Evolutionary conservation across 1,284 basidiomycete genomes (phyloP).

Genomic region (Ceratobasidium sp.): DNA sequence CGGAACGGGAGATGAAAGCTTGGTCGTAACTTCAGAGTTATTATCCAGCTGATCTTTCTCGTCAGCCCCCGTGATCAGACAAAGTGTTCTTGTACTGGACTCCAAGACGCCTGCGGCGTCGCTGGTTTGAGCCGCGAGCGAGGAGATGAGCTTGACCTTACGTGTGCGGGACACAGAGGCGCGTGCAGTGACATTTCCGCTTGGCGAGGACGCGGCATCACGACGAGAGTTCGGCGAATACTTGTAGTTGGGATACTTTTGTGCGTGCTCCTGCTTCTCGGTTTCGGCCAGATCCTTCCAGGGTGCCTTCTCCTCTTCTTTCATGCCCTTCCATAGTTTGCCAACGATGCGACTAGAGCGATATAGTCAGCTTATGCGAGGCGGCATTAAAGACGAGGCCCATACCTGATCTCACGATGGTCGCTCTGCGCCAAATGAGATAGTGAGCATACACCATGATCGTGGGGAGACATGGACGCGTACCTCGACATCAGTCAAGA

Average conservation of each 20-base stretch:
- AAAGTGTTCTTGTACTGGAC: not conserved
- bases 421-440: slow-evolving; percentile 35
- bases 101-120: not conserved
- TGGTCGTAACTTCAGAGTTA: not conserved
- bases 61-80: not conserved
- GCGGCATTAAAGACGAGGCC: not conserved
- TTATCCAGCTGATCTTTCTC: not conserved
- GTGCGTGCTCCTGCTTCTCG: slow-evolving; percentile 35
- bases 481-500: slow-evolving; percentile 3
- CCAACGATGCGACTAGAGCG: slow-evolving; percentile 37
- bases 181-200: not conserved
- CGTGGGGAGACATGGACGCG: not conserved
- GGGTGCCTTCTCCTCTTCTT: slow-evolving; percentile 17
- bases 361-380: not conserved
- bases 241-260: slow-evolving; percentile 40
- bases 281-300: slow-evolving; percentile 33
- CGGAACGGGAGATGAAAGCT: not conserved
- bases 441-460: slow-evolving; percentile 3
- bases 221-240: slow-evolving; percentile 37
- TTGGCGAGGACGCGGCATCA: slow-evolving; percentile 9
- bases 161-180: slow-evolving; percentile 11
- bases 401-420: slow-evolving; percentile 41
- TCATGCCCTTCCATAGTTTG: slow-evolving; percentile 35
- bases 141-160: not conserved
- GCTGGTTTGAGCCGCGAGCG: not conserved